These are phyloP conservation scores for Aspergillus niger DNA, from an alignment of 2,329 filamentous ascomycete species.

Conservation along the genomic window DNA sequence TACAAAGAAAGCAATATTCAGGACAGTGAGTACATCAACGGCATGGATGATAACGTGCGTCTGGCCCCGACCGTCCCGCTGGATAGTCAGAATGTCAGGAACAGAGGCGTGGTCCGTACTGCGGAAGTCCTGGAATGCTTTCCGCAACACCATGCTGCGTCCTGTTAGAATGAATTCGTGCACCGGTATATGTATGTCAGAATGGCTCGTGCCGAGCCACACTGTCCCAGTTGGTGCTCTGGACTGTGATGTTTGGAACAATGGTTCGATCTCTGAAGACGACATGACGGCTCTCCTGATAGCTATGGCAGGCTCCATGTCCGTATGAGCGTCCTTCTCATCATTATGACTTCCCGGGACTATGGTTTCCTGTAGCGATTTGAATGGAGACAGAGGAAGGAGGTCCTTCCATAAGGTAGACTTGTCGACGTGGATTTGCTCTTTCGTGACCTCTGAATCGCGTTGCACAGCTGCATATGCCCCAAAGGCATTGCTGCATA, in stretches of 20 bases:
- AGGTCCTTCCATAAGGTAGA: slow-evolving; percentile 74
- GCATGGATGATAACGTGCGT: slow-evolving; percentile 66
- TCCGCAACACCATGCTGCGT: slow-evolving; percentile 69
- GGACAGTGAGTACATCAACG: slow-evolving; percentile 73
- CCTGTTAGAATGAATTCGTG: slow-evolving; percentile 80
- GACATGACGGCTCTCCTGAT: slow-evolving; percentile 47
- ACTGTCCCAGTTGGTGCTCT: slow-evolving; percentile 35
- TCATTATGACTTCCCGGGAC: slow-evolving; percentile 45
- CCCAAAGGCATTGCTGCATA: slow-evolving; percentile 85
- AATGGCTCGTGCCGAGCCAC: slow-evolving; percentile 58
- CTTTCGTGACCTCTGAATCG: slow-evolving; percentile 78
- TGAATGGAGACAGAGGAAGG: slow-evolving; percentile 67
- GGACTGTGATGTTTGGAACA: slow-evolving; percentile 32
- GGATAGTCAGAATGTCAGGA: slow-evolving; percentile 63
- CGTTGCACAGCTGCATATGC: slow-evolving; percentile 85
- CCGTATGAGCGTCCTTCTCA: slow-evolving; percentile 36
- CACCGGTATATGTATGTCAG: slow-evolving; percentile 72
- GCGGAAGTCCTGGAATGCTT: slow-evolving; percentile 61
- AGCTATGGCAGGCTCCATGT: slow-evolving; percentile 24
- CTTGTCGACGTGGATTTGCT: slow-evolving; percentile 67
- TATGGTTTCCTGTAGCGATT: slow-evolving; percentile 55
- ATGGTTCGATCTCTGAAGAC: slow-evolving; percentile 49
- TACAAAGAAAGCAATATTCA: slow-evolving; percentile 76
- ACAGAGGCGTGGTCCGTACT: slow-evolving; percentile 57
- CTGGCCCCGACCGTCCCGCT: slow-evolving; percentile 53